Evolutionary conservation across 805 yeast genomes (phyloP), one percentile per base, ranked within the genome.

Genomic region (Pichia membranifaciens): DNA sequence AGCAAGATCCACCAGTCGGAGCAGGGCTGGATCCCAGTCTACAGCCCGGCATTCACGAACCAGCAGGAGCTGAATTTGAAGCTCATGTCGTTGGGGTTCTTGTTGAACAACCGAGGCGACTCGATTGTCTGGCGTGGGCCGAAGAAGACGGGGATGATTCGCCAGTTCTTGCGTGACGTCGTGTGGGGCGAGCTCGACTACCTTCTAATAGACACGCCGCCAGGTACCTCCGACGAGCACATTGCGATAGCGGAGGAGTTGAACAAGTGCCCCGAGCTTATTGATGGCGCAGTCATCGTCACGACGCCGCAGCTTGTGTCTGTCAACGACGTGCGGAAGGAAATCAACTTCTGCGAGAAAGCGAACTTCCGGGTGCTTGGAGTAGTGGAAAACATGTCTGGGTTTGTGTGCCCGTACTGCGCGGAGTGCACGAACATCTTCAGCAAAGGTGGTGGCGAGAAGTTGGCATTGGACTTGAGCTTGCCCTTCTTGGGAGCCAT

Each of bases 61-160:
- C 51, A 55, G 13, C 21, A 21, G 16, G 7, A 15, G 23, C 65
- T 74, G 49, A 33, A 21, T 20, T 18, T 48, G 21, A 59, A 78
- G 59, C 66, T 91, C 39, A 88, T 91, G 84, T 87, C 96, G 3
- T 65, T 93, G 13, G 99, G 98, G 6, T 93, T 93, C 61, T 66
- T 93, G 44, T 67, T 93, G 6, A 82, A 84, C 22, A 83, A 87
- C 59, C 67, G 98, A 52, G 95, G 95, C 23, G 87, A 84, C 58
- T 81, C 95, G 22, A 93, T 93, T 16, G 97, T 93, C 9, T 93
- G 99, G 99, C 74, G 98, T 60, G 99, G 99, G 0, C 99, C 99
- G 3, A 89, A 91, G 66, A 93, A 95, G 62, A 90, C 97, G 0
- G 96, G 97, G 13, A 93, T 93, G 98, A 86, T 93, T 33, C 77